Conservation (phyloP, 2,329 filamentous ascomycete genomes). For the Fusarium citri region DNA sequence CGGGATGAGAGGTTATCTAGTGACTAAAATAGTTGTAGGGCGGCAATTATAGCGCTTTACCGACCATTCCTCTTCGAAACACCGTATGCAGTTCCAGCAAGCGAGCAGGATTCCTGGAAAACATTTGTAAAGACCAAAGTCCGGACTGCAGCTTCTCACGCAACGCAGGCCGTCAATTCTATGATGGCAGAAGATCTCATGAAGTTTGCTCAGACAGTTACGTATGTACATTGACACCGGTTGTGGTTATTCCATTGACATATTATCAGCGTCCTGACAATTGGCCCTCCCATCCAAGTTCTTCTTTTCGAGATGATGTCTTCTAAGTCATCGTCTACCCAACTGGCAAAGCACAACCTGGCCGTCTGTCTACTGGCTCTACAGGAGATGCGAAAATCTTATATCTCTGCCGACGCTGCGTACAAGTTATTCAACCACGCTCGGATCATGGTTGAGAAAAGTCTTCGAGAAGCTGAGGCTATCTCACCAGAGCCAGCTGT, state of each 20-base stretch:
- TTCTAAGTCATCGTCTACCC: not conserved
- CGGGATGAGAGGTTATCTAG: no score
- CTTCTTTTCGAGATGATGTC: constrained; percentile 10
- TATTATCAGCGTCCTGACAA: not conserved
- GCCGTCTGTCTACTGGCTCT: constrained; percentile 17
- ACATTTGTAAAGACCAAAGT: not conserved
- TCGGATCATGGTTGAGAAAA: constrained; percentile 10
- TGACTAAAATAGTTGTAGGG: not conserved
- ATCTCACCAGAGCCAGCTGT: not conserved
- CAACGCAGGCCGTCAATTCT: not conserved
- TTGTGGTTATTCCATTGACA: not conserved
- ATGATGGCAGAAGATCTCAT: constrained; percentile 1
- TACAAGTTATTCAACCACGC: constrained; percentile 16
- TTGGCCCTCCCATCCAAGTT: constrained; percentile 17
- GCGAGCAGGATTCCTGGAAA: not conserved
- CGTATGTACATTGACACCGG: not conserved
- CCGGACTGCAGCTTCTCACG: not conserved
- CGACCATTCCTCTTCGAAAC: not conserved
- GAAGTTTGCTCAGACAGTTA: not conserved
- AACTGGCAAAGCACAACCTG: constrained; percentile 16
- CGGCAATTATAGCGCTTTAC: not conserved
- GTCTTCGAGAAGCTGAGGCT: not conserved
- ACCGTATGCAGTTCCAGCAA: not conserved
- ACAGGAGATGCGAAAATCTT: constrained; percentile 17
- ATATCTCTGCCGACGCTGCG: constrained; percentile 15